A percentile compares a stretch with the other conserved stretches of the same genome.
phyloP scores from a whole-genome alignment of 2,329 filamentous ascomycete species.

The Fusarium proliferatum region DNA sequence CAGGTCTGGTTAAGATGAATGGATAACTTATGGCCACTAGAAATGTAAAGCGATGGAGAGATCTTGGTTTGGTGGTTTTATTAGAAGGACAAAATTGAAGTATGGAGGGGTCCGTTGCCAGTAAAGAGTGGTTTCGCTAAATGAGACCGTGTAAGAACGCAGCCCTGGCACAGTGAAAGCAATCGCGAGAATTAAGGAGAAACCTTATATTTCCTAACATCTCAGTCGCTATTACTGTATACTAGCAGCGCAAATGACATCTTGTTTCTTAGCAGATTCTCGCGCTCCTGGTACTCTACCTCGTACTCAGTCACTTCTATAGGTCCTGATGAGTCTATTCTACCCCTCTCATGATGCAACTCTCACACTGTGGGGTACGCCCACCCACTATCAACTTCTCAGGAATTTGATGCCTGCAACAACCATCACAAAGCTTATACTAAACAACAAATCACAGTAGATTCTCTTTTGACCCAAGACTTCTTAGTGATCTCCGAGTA shows the following conservation, averaged over 20 bases:
- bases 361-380: not conserved
- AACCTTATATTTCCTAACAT: not conserved
- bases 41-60: not conserved
- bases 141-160: not conserved
- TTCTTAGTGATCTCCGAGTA: not conserved
- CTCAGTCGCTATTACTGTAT: not conserved
- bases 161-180: not conserved
- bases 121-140: not conserved
- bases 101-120: conserved; percentile 20
- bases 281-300: not conserved
- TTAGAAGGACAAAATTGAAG: conserved; percentile 19
- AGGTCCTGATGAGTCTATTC: not conserved
- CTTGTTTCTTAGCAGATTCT: not conserved
- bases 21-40: not conserved
- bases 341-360: not conserved
- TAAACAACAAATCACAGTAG: not conserved
- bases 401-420: not conserved
- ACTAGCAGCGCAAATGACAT: not conserved
- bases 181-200: not conserved
- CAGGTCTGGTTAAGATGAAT: not conserved
- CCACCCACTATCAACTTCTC: not conserved
- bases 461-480: not conserved
- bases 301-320: not conserved
- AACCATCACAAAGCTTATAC: not conserved
- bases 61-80: conserved; percentile 1